phyloP scores from a whole-genome alignment of 768 basidiomycete genomes.

The Collybia sordida region DNA sequence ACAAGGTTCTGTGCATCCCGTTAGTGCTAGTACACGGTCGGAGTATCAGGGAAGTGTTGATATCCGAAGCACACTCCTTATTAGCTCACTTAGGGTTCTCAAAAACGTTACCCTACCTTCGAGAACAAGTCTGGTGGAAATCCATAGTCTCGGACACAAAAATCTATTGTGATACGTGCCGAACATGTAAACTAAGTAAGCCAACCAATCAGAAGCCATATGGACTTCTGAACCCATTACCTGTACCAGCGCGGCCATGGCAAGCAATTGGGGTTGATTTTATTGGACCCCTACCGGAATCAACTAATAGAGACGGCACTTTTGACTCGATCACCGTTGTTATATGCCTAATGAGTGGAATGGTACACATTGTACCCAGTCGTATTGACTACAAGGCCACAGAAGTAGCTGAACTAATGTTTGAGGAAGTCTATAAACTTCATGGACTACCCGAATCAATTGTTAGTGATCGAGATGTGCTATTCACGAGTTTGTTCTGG shows the following conservation, averaged over 20 bases:
- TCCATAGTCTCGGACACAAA: neutral
- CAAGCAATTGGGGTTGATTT: neutral
- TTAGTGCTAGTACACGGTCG: neutral
- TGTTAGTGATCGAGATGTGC: constrained; percentile 19
- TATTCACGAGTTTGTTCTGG: constrained; percentile 12
- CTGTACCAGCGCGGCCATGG: neutral
- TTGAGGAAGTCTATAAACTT: constrained; percentile 19
- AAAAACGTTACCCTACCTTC: neutral
- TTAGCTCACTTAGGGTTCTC: neutral
- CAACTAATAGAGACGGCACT: neutral
- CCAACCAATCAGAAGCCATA: constrained; percentile 1
- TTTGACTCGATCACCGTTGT: constrained; percentile 21
- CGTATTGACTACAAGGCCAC: constrained; percentile 12
- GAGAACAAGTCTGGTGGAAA: constrained; percentile 2
- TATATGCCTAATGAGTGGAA: constrained; percentile 14
- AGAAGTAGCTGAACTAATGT: constrained; percentile 19
- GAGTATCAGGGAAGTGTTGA: neutral
- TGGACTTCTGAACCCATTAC: neutral
- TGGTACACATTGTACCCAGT: constrained; percentile 17
- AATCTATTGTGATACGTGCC: neutral
- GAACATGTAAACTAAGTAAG: neutral
- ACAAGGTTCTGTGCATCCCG: neutral
- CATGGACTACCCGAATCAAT: constrained; percentile 27
- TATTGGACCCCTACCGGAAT: neutral
- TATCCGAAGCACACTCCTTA: constrained; percentile 3